Base-by-base conservation (phyloP, 2,329 filamentous ascomycete species). In the Aspergillus phoenicis region DNA sequence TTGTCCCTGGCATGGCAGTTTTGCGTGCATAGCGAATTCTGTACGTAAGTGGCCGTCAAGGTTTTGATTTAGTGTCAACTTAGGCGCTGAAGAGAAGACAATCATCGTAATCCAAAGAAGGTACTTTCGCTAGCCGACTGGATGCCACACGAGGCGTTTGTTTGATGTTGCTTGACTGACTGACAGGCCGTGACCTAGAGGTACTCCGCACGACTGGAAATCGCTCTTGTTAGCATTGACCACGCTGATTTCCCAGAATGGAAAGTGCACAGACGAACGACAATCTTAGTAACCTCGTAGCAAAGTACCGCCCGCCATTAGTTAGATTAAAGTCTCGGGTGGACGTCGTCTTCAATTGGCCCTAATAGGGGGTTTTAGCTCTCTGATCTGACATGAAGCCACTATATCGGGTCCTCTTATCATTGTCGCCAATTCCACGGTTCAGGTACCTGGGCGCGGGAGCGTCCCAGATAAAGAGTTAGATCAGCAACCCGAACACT, bases 361-460 rank as follows among this genome's bases (percentile, higher is more conserved):
- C 36, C 52, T 53, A 53, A 53, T 36, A 36, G 11, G 52, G 33
- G 24, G 45, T 33, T 20, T 22, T 45, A 39, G 53, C 39, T 22
- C 39, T 28, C 39, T 30, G 53, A 56, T 56, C 53, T 28, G 38
- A 28, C 39, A 11, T 45, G 53, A 33, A 56, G 53, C 53, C 53
- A 56, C 41, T 28, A 56, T 30, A n/a, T 22, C 43, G 53, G 53
- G 39, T 33, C 41, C 43, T 47, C 39, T 56, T 56, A 56, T 56
- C 53, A 2, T 28, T 39, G n/a, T 28, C n/a, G 26, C 39, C 39
- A 22, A 45, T 47, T 56, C 41, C 53, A 47, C 15, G 53, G 53
- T 45, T 56, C 53, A 56, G 53, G 39, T 45, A 47, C 24, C 43
- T 47, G 39, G 43, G 22, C 28, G 53, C 43, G 30, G 39, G 41